Evolutionary conservation across 1,284 basidiomycete species (phyloP), one percentile per base, ranked within the genome.

Genomic region (Sporisorium sorghi): DNA sequence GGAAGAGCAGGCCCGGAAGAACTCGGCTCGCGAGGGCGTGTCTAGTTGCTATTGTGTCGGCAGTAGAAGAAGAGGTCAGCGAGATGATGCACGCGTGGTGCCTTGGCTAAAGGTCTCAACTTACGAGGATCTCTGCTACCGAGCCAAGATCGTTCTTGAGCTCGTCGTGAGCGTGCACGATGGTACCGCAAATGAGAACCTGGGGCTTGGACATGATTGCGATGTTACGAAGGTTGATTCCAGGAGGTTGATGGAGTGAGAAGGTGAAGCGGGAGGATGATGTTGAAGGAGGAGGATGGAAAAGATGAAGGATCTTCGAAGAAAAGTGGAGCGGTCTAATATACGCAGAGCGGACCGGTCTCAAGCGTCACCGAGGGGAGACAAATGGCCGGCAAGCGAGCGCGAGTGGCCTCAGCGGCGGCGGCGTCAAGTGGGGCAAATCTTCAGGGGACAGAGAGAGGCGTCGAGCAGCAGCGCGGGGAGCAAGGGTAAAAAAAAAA

Each of bases 21-120:
- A 73, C 60, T 76, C 76, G 26, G 44, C 58, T 21, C 78, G 60
- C 14, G 61, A 58, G 19, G 61, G 43, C 5, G 56, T 62, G 58
- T 74, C 72, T 17, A 74, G 64, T 30, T 65, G 72, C 72, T 74
- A 44, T 43, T n/a, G 6, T 26, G 19, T 37, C 1, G 12, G 19
- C 50, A 30, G 28, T 24, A 43, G 19, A 15, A 47, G 30, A 46
- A 11, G 19, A 14, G 42, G 39, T 24, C 39, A 54, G 40, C 33
- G 33, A 35, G 33, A 3, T 30, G 17, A 76, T 77, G n/a, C 53
- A 89, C 73, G 4, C 80, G 83, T 28, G 85, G 88, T 21, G 35
- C 17, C n/a, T n/a, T 37, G 35, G 17, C n/a, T 17, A 17, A 79
- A 69, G n/a, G n/a, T n/a, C n/a, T n/a, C n/a, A n/a, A n/a, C 71